These are phyloP conservation scores for Pterulicium gracile DNA, from an alignment of 1,284 basidiomycete genomes.

Conservation along the genomic window DNA sequence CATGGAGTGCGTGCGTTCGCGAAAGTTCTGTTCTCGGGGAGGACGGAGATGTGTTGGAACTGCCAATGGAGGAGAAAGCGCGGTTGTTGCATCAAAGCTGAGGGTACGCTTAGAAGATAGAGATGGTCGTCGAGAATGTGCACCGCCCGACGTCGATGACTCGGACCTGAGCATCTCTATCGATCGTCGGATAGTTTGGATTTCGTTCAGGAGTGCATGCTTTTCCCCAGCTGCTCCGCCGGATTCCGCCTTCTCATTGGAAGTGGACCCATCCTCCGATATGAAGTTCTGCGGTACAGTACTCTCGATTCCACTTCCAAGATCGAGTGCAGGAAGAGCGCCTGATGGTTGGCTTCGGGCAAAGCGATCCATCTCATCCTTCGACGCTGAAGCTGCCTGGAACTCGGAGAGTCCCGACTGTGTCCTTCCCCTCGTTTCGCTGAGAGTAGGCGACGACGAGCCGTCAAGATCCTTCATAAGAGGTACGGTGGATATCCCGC, in stretches of 20 bases:
- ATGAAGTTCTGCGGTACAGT: constrained; percentile 65
- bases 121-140: constrained; percentile 54
- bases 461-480: constrained; percentile 52
- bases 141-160: constrained; percentile 40
- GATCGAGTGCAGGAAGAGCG: constrained; percentile 61
- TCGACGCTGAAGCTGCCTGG: constrained; percentile 44
- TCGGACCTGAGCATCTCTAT: constrained; percentile 65
- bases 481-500: constrained; percentile 41
- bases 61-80: constrained; percentile 26
- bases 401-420: constrained; percentile 65
- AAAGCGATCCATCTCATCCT: constrained; percentile 46
- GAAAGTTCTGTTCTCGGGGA: constrained; percentile 53
- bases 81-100: constrained; percentile 46
- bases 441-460: constrained; percentile 35
- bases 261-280: constrained; percentile 27
- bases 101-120: constrained; percentile 54
- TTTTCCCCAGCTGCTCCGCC: constrained; percentile 35
- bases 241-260: constrained; percentile 43
- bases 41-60: constrained; percentile 46
- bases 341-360: constrained; percentile 41
- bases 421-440: constrained; percentile 43
- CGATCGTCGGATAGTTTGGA: constrained; percentile 64
- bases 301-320: constrained; percentile 60
- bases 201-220: constrained; percentile 62
- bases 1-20: constrained; percentile 58